Percentiles rank a stretch among this genome's conserved stretches.
Conservation (phyloP, 768 basidiomycete species). For the Dacryopinax primogenitus region DNA sequence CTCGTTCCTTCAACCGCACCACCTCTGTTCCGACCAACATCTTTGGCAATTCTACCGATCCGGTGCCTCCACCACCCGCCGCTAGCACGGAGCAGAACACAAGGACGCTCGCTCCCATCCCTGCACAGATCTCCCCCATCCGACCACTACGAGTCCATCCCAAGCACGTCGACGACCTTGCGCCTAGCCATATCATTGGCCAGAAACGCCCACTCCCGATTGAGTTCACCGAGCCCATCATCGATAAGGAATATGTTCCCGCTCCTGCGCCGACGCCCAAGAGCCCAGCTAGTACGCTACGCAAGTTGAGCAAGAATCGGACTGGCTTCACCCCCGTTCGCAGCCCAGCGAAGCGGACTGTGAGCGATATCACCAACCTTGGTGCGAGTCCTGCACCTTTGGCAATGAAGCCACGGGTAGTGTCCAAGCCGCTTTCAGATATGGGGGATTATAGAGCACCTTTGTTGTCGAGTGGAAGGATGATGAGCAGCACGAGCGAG, state of each 20-base stretch:
- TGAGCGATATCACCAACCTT: constrained; percentile 3
- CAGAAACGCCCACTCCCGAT: background rate
- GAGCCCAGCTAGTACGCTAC: background rate
- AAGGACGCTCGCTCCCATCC: background rate
- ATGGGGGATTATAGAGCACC: background rate
- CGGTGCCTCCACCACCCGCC: background rate
- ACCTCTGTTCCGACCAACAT: background rate
- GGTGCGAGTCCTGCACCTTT: background rate
- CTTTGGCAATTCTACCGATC: background rate
- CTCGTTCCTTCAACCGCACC: constrained; percentile 2
- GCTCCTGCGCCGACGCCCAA: background rate
- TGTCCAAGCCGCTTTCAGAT: background rate
- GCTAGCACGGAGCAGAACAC: background rate
- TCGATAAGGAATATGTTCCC: background rate
- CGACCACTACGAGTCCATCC: background rate
- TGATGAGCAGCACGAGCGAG: background rate
- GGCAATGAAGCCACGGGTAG: background rate
- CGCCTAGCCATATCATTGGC: background rate
- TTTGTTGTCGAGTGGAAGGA: background rate
- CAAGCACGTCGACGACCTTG: background rate
- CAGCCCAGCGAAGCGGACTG: background rate
- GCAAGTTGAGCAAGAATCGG: background rate
- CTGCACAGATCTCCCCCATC: background rate
- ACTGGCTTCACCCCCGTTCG: constrained; percentile 1
- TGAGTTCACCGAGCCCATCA: background rate